These are phyloP conservation scores for Viridothelium virens DNA, from an alignment of 495 filamentous ascomycete species.

Conservation along the genomic window DNA sequence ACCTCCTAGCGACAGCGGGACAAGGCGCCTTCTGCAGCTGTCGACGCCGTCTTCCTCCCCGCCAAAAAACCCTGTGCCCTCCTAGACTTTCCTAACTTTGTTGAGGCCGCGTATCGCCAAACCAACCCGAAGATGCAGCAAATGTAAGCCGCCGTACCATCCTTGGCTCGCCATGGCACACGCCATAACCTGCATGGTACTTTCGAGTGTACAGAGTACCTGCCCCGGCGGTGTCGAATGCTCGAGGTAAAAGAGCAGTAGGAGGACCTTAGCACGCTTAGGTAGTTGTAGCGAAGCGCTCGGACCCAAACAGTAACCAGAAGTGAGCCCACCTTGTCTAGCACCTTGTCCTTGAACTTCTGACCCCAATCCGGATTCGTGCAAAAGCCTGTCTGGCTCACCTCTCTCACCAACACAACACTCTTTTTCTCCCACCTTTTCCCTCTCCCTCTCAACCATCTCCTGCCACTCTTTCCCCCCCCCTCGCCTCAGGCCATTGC, in stretches of 20 bases:
- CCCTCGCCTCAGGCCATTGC: slow-evolving; percentile 21
- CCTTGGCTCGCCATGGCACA: not conserved
- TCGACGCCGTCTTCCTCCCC: not conserved
- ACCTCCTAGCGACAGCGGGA: not conserved
- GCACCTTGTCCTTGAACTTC: not conserved
- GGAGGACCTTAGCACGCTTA: too few species aligned
- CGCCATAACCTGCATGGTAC: not conserved
- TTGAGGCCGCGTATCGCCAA: slow-evolving; percentile 2
- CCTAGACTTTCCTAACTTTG: not conserved
- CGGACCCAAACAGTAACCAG: not conserved
- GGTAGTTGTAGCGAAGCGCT: not conserved
- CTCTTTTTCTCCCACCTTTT: slow-evolving; percentile 18
- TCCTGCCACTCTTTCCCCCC: slow-evolving; percentile 7
- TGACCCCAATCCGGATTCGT: slow-evolving; percentile 18
- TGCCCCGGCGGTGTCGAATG: not conserved
- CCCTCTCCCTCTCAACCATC: slow-evolving; percentile 7
- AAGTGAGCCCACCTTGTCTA: too few species aligned
- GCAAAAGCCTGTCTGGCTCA: slow-evolving; percentile 12
- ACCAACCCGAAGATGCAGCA: slow-evolving; percentile 2
- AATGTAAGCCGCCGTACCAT: slow-evolving; percentile 8
- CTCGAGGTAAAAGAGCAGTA: not conserved
- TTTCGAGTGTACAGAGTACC: not conserved
- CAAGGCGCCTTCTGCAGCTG: slow-evolving; percentile 1
- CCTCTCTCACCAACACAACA: slow-evolving; percentile 14
- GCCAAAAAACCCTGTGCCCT: not conserved